Conservation (phyloP, 2,329 filamentous ascomycete species). For the Coniochaeta sp. region DNA sequence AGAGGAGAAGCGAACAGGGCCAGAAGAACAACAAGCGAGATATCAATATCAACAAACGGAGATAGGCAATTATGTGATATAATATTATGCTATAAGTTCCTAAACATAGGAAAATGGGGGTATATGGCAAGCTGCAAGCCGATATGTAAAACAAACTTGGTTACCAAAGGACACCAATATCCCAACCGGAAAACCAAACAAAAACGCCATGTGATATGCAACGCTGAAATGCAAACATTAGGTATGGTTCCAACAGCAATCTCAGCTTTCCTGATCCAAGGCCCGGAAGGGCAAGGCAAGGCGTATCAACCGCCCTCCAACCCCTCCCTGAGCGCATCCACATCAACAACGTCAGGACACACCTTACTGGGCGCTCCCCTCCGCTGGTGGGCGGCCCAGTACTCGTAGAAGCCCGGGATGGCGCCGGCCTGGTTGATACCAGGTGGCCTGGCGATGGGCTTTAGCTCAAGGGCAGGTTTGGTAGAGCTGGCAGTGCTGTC, state of each 20-base stretch:
- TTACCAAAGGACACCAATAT: not conserved
- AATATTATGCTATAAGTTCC: not conserved
- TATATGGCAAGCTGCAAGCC: not conserved
- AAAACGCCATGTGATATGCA: too few relatives aligned
- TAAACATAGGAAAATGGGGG: not conserved
- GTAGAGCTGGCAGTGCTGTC: slow-evolving; percentile 3
- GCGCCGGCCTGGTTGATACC: slow-evolving; percentile 75
- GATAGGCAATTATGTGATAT: not conserved
- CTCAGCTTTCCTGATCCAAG: too few relatives aligned
- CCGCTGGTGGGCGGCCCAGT: slow-evolving; percentile 41
- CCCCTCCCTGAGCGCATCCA: slow-evolving; percentile 53
- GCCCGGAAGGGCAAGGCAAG: not conserved
- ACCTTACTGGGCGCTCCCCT: slow-evolving; percentile 49
- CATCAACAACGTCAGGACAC: slow-evolving; percentile 50
- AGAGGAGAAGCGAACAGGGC: too few relatives aligned
- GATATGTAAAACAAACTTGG: not conserved
- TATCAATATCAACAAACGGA: not conserved
- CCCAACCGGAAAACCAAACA: too few relatives aligned
- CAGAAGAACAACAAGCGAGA: not conserved
- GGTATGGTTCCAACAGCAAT: too few relatives aligned
- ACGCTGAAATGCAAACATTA: too few relatives aligned
- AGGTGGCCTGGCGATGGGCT: slow-evolving; percentile 43
- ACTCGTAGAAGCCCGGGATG: slow-evolving; percentile 65
- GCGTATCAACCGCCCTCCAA: slow-evolving; percentile 32
- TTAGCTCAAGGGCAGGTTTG: slow-evolving; percentile 12